phyloP scores from a whole-genome alignment of 176 grass and related monocot genomes.

The Poa pratensis region DNA sequence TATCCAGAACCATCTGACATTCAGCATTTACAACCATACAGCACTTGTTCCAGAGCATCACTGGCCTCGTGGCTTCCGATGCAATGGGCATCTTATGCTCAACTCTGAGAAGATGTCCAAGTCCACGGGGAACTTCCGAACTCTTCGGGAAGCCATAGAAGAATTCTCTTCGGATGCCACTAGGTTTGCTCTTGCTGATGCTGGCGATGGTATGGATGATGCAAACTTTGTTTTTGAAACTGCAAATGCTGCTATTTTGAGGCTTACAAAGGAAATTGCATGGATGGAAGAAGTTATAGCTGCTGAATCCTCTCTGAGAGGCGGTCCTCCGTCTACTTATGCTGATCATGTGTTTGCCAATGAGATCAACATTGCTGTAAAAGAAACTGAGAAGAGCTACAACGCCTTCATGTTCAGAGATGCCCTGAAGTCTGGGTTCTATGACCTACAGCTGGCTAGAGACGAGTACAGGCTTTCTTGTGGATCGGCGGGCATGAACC shows the following conservation, averaged over 20 bases:
- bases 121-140: conserved; percentile 83
- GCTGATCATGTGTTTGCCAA: conserved; percentile 79
- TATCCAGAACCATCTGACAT: conserved; percentile 82
- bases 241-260: conserved; percentile 77
- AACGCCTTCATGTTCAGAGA: conserved; percentile 83
- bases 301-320: conserved; percentile 62
- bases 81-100: conserved; percentile 89
- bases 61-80: conserved; percentile 80
- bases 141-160: conserved; percentile 66
- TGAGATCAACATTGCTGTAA: conserved; percentile 71
- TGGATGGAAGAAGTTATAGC: conserved; percentile 87
- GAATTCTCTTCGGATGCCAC: conserved; percentile 80
- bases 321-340: conserved; percentile 54
- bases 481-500: conserved; percentile 72
- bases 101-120: conserved; percentile 94
- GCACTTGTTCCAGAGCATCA: conserved; percentile 67
- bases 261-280: conserved; percentile 77
- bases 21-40: conserved; percentile 83
- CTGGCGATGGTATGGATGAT: conserved; percentile 90
- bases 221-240: conserved; percentile 93
- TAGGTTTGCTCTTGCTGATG: conserved; percentile 83
- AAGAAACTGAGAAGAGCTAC: conserved; percentile 74
- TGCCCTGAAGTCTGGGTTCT: conserved; percentile 77
- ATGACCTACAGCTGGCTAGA: conserved; percentile 76
- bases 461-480: conserved; percentile 84